Conservation (phyloP, 192 early-diverging fungal genomes). For the Entophlyctis luteolus region DNA sequence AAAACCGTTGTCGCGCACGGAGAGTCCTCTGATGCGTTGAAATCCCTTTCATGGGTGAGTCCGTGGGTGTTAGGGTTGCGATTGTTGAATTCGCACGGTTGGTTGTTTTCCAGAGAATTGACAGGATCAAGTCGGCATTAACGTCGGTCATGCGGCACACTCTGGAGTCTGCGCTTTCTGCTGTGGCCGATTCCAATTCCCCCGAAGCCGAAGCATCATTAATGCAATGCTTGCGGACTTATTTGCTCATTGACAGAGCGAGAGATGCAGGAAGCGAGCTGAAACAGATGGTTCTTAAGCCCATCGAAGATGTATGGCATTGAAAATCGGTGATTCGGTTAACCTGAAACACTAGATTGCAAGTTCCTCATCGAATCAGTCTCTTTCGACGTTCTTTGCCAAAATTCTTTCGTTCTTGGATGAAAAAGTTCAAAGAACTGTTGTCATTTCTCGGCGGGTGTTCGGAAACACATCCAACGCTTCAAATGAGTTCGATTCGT, state of each 20-base stretch:
- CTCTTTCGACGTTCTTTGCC: background rate
- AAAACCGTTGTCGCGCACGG: constrained; percentile 20
- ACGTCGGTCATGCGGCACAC: constrained; percentile 56
- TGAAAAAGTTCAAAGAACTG: background rate
- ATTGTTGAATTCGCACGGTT: background rate
- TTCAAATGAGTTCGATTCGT: background rate
- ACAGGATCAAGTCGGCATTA: constrained; percentile 69
- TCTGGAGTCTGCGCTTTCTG: constrained; percentile 30
- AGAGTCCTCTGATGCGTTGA: constrained; percentile 45
- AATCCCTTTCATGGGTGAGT: constrained; percentile 71
- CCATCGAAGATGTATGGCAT: constrained; percentile 50
- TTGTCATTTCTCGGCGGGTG: constrained; percentile 3
- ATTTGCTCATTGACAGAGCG: constrained; percentile 68
- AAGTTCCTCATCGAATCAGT: too few relatives aligned
- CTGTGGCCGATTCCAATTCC: constrained; percentile 41
- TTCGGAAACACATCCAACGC: background rate
- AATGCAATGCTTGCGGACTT: constrained; percentile 69
- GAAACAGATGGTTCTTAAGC: constrained; percentile 32
- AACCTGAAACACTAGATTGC: too few relatives aligned
- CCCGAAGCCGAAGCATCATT: constrained; percentile 40
- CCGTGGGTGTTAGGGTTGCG: constrained; percentile 6
- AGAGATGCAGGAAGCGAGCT: constrained; percentile 63
- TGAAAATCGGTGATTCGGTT: too few relatives aligned
- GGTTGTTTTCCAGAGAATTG: constrained; percentile 50
- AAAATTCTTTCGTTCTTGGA: constrained; percentile 3